Evolutionary conservation across 1,139 yeast species (phyloP), one percentile per base, ranked within the genome.

Genomic region (Taphrina wiesneri): DNA sequence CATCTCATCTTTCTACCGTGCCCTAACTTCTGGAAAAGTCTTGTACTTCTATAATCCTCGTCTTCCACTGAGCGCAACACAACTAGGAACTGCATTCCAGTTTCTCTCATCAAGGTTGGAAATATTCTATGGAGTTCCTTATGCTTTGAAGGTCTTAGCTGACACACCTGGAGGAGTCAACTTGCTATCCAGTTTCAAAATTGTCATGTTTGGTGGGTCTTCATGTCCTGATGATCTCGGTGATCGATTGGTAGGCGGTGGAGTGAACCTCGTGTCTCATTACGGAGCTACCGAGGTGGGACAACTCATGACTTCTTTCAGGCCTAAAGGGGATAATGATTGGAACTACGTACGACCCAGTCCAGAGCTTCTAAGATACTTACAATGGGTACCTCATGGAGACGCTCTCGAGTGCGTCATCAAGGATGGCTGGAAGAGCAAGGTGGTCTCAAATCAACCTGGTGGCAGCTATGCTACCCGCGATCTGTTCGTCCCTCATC

Each of bases 391-490:
- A 11, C 49, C 28, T 19, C 49, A 45, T 6, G 49, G 49, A 21
- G 49, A 45, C n/a, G 49, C 49, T 6, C 49, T 45, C 15, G 49
- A 45, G n/a, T 45, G 49, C 21, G 49, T 45, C 28, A 23, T 45
- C 49, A 21, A 7, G 6, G 49, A 45, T 23, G 49, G 49, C 25
- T 45, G 49, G 49, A 45, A 45, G 26, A 45, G 49, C 49, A 45
- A 45, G n/a, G 49, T 45, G 15, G 49, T 45, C n/a, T 45, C 49
- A 28, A 45, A 45, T 45, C 49, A 45, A 21, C n/a, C 25, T 21
- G 49, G 21, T 21, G 49, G 49, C 49, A 45, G 49, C 49, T 45
- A 45, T 45, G 49, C 49, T 23, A 45, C 49, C n/a, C 49, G 49
- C 49, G 49, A 45, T 21, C 28, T 45, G 3, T 45, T 45, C 26